Evolutionary conservation across 495 filamentous ascomycete genomes (phyloP).

Genomic region (Patellaria atrata): DNA sequence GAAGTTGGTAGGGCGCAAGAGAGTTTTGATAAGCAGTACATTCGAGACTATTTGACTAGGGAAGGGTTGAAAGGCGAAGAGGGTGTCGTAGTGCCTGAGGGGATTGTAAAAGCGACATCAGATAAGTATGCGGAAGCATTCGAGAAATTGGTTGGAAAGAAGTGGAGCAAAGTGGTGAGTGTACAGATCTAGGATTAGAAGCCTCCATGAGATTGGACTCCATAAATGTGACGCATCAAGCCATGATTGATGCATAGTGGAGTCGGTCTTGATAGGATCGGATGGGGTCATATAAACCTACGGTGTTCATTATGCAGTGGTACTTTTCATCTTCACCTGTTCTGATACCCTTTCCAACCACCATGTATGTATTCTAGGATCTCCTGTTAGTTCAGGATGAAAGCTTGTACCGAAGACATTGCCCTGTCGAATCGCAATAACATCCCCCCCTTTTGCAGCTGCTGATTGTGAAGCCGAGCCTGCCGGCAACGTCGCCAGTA

Average conservation of each 20-base stretch:
- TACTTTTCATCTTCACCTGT: no score
- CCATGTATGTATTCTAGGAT: slow-evolving; percentile 84
- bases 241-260: no score
- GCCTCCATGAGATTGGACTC: no score
- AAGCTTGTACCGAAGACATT: slow-evolving; percentile 97
- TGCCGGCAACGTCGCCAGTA: slow-evolving; percentile 42
- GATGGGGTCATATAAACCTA: no score
- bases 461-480: slow-evolving; percentile 23
- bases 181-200: no score
- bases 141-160: slow-evolving; percentile 49
- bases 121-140: slow-evolving; percentile 56
- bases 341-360: slow-evolving; percentile 83
- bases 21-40: slow-evolving; percentile 83
- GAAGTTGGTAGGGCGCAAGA: slow-evolving; percentile 57
- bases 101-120: slow-evolving; percentile 47
- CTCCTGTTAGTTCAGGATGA: slow-evolving; percentile 85
- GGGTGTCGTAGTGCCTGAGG: slow-evolving; percentile 51
- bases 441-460: slow-evolving; percentile 53
- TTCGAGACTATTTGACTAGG: slow-evolving; percentile 71
- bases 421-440: slow-evolving; percentile 80
- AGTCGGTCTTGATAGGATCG: no score
- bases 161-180: slow-evolving; percentile 7
- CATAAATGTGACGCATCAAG: no score
- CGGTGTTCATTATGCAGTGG: no score
- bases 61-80: slow-evolving; percentile 57